Evolutionary conservation across 2,329 filamentous ascomycete species (phyloP).

Genomic region (Verticillium klebahnii): DNA sequence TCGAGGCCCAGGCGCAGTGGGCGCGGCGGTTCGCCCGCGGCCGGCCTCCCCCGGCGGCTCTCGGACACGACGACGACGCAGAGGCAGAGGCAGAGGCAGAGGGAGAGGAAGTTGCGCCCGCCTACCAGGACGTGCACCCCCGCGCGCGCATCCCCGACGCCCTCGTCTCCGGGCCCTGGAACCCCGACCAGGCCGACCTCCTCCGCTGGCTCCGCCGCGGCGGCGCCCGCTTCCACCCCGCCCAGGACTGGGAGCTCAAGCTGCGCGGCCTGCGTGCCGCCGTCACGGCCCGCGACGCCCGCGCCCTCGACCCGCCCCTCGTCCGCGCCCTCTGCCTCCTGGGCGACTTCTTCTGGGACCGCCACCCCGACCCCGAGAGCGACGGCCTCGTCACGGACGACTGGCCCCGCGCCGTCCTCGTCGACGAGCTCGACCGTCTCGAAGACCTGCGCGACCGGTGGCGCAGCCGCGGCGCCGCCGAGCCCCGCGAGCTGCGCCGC

Average conservation of each 20-base stretch:
- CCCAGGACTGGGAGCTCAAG: slow-evolving; percentile 37
- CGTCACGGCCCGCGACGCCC: slow-evolving; percentile 7
- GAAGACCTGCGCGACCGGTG: not conserved
- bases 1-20: slow-evolving; percentile 45
- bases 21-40: slow-evolving; percentile 30
- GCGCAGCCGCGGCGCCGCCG: not conserved
- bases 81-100: slow-evolving; percentile 13
- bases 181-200: slow-evolving; percentile 30
- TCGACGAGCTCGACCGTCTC: not conserved
- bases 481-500: not conserved
- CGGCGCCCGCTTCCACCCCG: slow-evolving; percentile 25
- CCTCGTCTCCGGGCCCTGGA: slow-evolving; percentile 38
- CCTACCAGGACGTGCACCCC: slow-evolving; percentile 31
- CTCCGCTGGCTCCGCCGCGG: slow-evolving; percentile 41
- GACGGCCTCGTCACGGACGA: not conserved
- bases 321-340: slow-evolving; percentile 26
- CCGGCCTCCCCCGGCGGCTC: slow-evolving; percentile 20
- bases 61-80: slow-evolving; percentile 18
- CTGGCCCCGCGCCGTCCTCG: not conserved
- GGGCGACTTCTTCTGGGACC: slow-evolving; percentile 8
- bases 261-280: slow-evolving; percentile 30
- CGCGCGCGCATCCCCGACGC: slow-evolving; percentile 31
- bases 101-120: slow-evolving; percentile 9
- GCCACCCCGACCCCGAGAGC: not conserved
- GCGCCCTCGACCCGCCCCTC: slow-evolving; percentile 15